A percentile compares a stretch with the other conserved stretches of the same genome.
Conservation (phyloP, 768 basidiomycete genomes). For the Podaxis rugospora region DNA sequence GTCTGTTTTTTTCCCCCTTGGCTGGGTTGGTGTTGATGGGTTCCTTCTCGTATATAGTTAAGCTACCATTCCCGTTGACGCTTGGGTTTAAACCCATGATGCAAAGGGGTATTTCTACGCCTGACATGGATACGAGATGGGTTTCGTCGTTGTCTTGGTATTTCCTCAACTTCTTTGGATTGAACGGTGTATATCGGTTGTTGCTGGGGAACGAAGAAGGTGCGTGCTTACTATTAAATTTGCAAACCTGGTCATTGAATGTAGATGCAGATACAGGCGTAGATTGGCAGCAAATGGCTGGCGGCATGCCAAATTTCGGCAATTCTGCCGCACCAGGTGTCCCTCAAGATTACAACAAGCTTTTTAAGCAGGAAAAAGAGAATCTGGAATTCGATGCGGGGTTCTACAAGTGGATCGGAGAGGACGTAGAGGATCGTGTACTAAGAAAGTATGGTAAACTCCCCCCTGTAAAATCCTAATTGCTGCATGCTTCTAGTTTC, state of each 20-base stretch:
- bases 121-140: constrained; percentile 98
- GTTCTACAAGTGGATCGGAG: constrained; percentile 77
- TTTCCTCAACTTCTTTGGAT: constrained; percentile 97
- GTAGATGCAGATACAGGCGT: constrained; percentile 1
- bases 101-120: constrained; percentile 91
- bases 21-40: not conserved
- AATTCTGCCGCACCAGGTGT: constrained; percentile 42
- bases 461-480: constrained; percentile 25
- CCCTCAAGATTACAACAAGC: constrained; percentile 82
- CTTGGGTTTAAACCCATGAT: constrained; percentile 98
- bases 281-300: constrained; percentile 64
- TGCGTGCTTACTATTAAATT: constrained; percentile 31
- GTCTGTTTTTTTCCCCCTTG: not conserved
- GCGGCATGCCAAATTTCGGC: constrained; percentile 60
- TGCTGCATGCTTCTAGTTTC: constrained; percentile 17
- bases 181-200: constrained; percentile 93
- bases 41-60: constrained; percentile 48
- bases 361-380: constrained; percentile 89
- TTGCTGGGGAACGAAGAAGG: constrained; percentile 87
- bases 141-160: constrained; percentile 99
- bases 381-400: constrained; percentile 92
- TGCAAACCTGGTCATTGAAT: not conserved
- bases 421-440: constrained; percentile 75
- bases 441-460: constrained; percentile 74
- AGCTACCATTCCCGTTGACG: constrained; percentile 94